Base-by-base conservation (phyloP, 495 filamentous ascomycete genomes). In the Neurospora sp. region DNA sequence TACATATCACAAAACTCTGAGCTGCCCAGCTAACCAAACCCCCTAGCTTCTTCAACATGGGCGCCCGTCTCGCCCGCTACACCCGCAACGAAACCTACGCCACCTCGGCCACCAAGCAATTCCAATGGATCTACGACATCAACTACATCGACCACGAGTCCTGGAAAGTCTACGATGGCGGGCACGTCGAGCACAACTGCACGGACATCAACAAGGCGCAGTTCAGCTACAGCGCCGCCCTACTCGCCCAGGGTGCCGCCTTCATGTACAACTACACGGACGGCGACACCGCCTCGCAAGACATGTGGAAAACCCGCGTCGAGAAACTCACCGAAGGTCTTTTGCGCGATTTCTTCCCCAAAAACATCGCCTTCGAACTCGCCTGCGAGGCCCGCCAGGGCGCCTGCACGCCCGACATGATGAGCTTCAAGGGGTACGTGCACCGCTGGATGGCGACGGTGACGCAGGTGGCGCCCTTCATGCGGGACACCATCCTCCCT, bases 401-500 rank as follows among this genome's bases (percentile, higher is more conserved):
- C 9, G 82, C 84, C 3, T 94, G 92, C 82, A 89, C 92, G 76
- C 85, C 88, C n/a, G 91, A 94, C 76, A 92, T 93, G 82, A 83
- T 89, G 45, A 90, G 87, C 54, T 95, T 94, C 89, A 94, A 94
- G 81, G 92, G 91, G 24, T 94, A 92, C 81, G 82, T 94, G 8
- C 83, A 92, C 34, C 90, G 93, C 45, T 94, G 92, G 91, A 87
- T 96, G 87, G 85, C 87, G n/a, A 84, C 85, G n/a, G 86, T 89
- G 39, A 89, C 90, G 11, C 89, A 93, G 78, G 79, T 93, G 54
- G 91, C 90, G 0, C 92, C 93, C 0, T 90, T 89, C 77, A 91
- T 87, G 8, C 81, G 82, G 34, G 82, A 84, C 8, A 82, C 76
- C 66, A 86, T 95, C 71, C 85, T 92, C 78, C 86, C 88, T 0